Base-by-base conservation (phyloP, 2,329 filamentous ascomycete genomes). In the Ploettnerulaceae sp. region DNA sequence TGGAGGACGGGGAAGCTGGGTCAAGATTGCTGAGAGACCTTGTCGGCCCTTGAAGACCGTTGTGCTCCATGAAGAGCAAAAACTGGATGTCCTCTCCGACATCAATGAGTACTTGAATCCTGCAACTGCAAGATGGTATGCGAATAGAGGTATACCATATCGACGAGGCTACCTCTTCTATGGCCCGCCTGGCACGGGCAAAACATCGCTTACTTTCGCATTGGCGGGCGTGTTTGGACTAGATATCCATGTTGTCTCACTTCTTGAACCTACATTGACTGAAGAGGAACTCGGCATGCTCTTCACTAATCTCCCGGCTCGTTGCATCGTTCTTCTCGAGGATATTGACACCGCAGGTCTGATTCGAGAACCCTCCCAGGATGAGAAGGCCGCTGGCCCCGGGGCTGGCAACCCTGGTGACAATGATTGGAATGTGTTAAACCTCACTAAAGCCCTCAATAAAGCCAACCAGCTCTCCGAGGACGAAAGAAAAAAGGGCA, bases 31-130 rank as follows among this genome's bases (percentile, higher is more conserved):
- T 1, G 71, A 77, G 21, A 71, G 86, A 1, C 84, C 85, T 0
- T 79, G 82, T 5, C 70, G 86, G 12, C 82, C 83, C 1, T 84
- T 91, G 71, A 73, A 75, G 39, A 91, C 86, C 0, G 86, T 94
- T 1, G 81, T 89, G 2, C 72, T 93, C 4, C 84, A 88, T 52
- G 69, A 73, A 7, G 64, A 72, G 35, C 76, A 86, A 59, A 91
- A 90, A 65, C 68, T 74, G 1, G 71, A 73, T 24, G 72, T 91
- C 3, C 66, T 90, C 7, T 69, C 70, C 20, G 87, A 93, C 57
- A 82, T 91, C 58, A 86, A 86, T 55, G 85, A 89, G 57, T 91
- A 88, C 53, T 71, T 93, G 0, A 79, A 88, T 44, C 84, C 86
- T 0, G 69, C 73, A 1, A 86, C 81, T 0, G 77, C 80, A 1